Base-by-base conservation (phyloP, 176 grass and related monocot genomes). In the Musa acuminata region DNA sequence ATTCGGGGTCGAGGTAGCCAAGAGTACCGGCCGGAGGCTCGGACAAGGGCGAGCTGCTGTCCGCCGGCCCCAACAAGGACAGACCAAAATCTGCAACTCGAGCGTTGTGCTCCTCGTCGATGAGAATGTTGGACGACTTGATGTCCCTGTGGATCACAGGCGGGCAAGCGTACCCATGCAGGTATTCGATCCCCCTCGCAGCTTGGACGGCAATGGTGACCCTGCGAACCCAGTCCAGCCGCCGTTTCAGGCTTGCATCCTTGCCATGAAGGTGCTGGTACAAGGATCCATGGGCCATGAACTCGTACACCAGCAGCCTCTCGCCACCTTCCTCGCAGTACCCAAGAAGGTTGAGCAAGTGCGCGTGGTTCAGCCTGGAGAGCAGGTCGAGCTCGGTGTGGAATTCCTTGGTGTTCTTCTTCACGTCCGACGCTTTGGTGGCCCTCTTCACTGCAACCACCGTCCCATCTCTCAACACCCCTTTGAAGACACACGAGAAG, bases 131-230 rank as follows among this genome's bases (percentile, higher is more conserved):
- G 52, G 94, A 98, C 1, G 94, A 98, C 72, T 98, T 98, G 79
- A 98, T 98, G 77, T 98, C 94, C 63, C 94, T 82, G 26, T 98
- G 94, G 82, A 98, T 98, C 23, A 98, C 94, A 0, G 90, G 94
- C 53, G 94, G 94, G 84, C 94, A 98, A 62, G 94, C 94, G 74
- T 98, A 98, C 69, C 94, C 94, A 78, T 98, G 94, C 82, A 98
- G 81, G 72, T 98, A 98, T 64, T 98, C 94, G 2, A 93, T 93
- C 8, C 94, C 90, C 0, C 90, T 89, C n/a, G 94, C 90, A 72
- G 94, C 94, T 83, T 98, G 94, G 74, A 98, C 94, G 69, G 94
- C 87, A 78, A 98, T 98, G 13, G 94, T 98, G 60, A 98, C 94
- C 72, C 94, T 29, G 53, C 84, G 90, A 52, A 92, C 73, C 94